phyloP scores from a whole-genome alignment of 2,329 filamentous ascomycete species.

The Trichophyton equinum region DNA sequence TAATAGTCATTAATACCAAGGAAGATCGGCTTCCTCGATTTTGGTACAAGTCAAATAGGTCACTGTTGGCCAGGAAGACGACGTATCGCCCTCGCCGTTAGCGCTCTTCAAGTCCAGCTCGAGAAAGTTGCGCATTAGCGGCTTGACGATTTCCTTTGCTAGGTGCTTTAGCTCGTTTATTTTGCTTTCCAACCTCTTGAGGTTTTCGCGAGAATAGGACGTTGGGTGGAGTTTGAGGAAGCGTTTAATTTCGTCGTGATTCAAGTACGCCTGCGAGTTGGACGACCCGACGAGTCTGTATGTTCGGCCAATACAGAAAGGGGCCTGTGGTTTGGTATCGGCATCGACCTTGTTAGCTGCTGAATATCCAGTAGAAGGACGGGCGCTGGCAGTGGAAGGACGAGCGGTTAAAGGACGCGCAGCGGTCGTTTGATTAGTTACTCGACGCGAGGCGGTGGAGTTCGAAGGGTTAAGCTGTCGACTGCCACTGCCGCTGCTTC shows the following conservation, averaged over 20 bases:
- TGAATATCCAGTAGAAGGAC: constrained; percentile 10
- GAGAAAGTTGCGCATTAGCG: constrained; percentile 72
- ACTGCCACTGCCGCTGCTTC: constrained; percentile 6
- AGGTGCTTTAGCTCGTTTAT: constrained; percentile 80
- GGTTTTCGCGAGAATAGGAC: constrained; percentile 67
- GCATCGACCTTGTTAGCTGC: constrained; percentile 10
- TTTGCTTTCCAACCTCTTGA: constrained; percentile 71
- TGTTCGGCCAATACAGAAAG: constrained; percentile 47
- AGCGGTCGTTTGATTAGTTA: constrained; percentile 7
- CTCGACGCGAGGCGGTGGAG: constrained; percentile 6
- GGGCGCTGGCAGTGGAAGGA: no score
- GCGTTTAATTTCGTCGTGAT: constrained; percentile 76
- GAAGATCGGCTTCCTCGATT: constrained; percentile 50
- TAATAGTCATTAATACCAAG: constrained; percentile 40
- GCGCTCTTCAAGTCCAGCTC: constrained; percentile 56
- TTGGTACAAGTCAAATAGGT: constrained; percentile 54
- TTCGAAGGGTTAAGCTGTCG: constrained; percentile 6
- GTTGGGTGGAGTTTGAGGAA: constrained; percentile 69
- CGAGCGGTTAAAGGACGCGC: constrained; percentile 7
- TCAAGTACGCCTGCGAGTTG: constrained; percentile 52
- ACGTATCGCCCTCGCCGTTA: constrained; percentile 15
- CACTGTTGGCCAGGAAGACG: constrained; percentile 28
- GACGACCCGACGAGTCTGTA: constrained; percentile 64
- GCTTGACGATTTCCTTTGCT: constrained; percentile 69
- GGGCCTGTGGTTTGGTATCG: constrained; percentile 20